These are phyloP conservation scores for Ceratocystis papillata DNA, from an alignment of 2,329 filamentous ascomycete species.

Conservation along the genomic window DNA sequence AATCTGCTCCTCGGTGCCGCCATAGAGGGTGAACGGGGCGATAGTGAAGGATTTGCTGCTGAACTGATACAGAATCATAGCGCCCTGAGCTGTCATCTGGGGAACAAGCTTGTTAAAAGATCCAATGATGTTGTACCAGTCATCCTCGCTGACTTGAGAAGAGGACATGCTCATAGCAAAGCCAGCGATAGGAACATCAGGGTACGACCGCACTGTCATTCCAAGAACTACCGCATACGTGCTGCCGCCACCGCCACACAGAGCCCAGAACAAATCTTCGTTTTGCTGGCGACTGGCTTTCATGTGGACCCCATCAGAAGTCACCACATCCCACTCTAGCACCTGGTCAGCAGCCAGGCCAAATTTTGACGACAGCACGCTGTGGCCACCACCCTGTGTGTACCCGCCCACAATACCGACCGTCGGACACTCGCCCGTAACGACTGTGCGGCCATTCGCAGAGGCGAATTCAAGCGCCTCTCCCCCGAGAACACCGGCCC, in stretches of 20 bases:
- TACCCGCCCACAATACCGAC: conserved; percentile 52
- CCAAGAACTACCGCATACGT: conserved; percentile 48
- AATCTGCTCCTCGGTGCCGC: conserved; percentile 36
- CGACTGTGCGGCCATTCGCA: conserved; percentile 37
- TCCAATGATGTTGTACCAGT: conserved; percentile 40
- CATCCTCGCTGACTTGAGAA: conserved; percentile 30
- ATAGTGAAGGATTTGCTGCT: conserved; percentile 40
- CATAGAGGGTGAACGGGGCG: conserved; percentile 38
- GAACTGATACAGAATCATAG: conserved; percentile 41
- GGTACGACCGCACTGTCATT: conserved; percentile 43
- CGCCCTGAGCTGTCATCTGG: conserved; percentile 40
- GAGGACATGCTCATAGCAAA: conserved; percentile 37
- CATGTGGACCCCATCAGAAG: conserved; percentile 39
- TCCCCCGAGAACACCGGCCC: conserved; percentile 42
- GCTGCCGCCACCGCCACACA: conserved; percentile 49
- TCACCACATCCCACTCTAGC: conserved; percentile 47
- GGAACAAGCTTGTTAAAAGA: conserved; percentile 37
- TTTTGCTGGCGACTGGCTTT: conserved; percentile 40
- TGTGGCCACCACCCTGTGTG: conserved; percentile 50
- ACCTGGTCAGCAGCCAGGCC: conserved; percentile 51
- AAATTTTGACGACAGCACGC: conserved; percentile 41
- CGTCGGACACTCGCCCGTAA: conserved; percentile 45
- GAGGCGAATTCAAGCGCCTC: conserved; percentile 44
- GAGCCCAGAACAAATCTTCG: conserved; percentile 52
- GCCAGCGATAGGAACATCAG: conserved; percentile 35